phyloP scores from a whole-genome alignment of 2,329 filamentous ascomycete genomes.

The Dactylellina haptotyla region DNA sequence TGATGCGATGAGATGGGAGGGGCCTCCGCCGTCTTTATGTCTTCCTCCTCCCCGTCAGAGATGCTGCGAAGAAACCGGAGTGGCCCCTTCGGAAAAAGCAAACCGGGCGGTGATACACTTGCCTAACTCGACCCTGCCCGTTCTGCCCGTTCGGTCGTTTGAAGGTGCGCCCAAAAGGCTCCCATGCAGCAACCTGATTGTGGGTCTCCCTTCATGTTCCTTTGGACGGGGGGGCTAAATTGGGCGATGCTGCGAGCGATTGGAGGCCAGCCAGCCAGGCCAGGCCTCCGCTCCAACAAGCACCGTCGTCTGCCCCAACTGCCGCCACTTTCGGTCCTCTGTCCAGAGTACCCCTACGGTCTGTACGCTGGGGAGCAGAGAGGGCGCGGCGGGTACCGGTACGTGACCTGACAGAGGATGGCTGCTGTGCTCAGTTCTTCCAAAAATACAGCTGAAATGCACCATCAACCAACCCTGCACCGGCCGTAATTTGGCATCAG shows the following conservation, averaged over 20 bases:
- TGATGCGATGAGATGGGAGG: constrained; percentile 29
- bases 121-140: constrained; percentile 41
- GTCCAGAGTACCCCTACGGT: not conserved
- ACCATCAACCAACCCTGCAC: no score
- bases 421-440: not conserved
- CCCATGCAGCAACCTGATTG: not conserved
- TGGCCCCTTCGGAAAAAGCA: constrained; percentile 43
- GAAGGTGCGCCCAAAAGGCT: not conserved
- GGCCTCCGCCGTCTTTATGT: constrained; percentile 19
- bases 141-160: not conserved
- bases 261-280: not conserved
- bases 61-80: no score
- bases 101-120: constrained; percentile 44
- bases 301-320: constrained; percentile 46
- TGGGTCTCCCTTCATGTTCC: not conserved
- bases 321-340: constrained; percentile 15
- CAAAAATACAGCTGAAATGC: not conserved
- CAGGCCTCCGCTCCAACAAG: constrained; percentile 51
- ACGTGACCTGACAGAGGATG: constrained; percentile 9
- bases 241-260: not conserved
- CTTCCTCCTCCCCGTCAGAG: constrained; percentile 8
- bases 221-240: not conserved
- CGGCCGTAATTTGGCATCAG: not conserved
- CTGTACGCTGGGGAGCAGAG: not conserved
- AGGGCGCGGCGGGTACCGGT: not conserved